Conservation (phyloP, 345 rosid species). For the Ceriops tagal region DNA sequence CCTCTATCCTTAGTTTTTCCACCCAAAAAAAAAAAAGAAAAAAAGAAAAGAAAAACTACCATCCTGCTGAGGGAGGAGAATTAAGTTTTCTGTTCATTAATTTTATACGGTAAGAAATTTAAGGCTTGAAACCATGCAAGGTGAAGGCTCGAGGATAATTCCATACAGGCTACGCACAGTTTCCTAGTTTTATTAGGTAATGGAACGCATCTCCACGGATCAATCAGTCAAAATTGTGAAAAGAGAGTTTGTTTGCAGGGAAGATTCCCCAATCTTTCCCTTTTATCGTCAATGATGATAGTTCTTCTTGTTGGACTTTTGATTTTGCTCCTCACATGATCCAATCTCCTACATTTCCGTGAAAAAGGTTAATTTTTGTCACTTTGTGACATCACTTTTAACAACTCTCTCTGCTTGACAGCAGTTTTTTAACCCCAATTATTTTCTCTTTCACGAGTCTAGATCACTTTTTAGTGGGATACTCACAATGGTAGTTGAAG, state of each 20-base stretch:
- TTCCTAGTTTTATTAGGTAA: neutral
- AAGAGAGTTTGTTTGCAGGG: constrained; percentile 16
- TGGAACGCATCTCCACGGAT: neutral
- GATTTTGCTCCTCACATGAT: constrained; percentile 26
- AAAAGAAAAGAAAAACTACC: neutral
- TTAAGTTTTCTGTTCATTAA: neutral
- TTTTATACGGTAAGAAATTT: neutral
- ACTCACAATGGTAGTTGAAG: constrained; percentile 27
- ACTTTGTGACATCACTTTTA: constrained; percentile 42
- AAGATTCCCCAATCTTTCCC: constrained; percentile 31
- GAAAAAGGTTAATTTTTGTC: constrained; percentile 46
- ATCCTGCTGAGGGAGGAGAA: neutral
- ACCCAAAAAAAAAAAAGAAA: neutral
- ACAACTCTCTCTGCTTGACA: constrained; percentile 30
- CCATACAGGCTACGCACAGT: neutral
- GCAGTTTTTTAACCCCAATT: neutral
- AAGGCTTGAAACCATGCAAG: constrained; percentile 19
- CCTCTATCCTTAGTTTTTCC: neutral
- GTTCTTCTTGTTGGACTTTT: constrained; percentile 34
- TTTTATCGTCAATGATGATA: constrained; percentile 35
- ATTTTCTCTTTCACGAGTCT: neutral
- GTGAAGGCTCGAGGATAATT: neutral
- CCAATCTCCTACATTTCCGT: constrained; percentile 50
- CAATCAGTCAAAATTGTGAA: constrained; percentile 18
- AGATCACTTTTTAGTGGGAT: constrained; percentile 11